Evolutionary conservation across 2,329 filamentous ascomycete genomes (phyloP), one percentile per base, ranked within the genome.

Genomic region (Macroventuria anomochaeta): DNA sequence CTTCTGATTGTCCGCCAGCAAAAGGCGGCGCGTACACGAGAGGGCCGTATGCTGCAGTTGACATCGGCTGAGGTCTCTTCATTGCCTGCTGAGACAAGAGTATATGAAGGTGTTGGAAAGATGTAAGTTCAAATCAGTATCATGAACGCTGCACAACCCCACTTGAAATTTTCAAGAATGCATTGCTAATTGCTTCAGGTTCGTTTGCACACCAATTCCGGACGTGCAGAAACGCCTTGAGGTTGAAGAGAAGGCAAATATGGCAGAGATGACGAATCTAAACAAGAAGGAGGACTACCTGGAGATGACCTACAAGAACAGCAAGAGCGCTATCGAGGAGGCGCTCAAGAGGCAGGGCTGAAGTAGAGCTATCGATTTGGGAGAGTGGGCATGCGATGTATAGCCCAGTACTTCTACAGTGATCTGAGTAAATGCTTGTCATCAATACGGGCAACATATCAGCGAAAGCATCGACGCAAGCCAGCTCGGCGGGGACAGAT

Each of bases 51-150:
- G 77, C 83, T 96, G 34, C 90, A 96, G 75, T 80, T 99, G 61
- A 97, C 93, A 2, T 84, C 88, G 29, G 90, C 84, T 60, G 95
- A 99, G 76, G 81, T 97, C 42, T 84, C 85, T n/a, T 83, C 85
- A 6, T 77, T 99, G 56, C 88, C 92, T 3, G 74, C 83, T 15
- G 84, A 88, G 40, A 95, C 91, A 0, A 88, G 88, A 26, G 85
- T 96, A 23, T 99, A 97, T 69, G 93, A 97, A 77, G 93, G 93
- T 5, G 89, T 97, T 10, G 95, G 95, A 44, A 99, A 97, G 79
- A 97, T 99, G 95, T 97, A 64, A 53, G 61, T 37, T 21, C 25
- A 48, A 13, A 34, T 11, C 37, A n/a, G 12, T 21, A 15, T 7
- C 17, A 12, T 17, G 15, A 38, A 23, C 10, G 40, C 29, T 31